phyloP scores from a whole-genome alignment of 2,329 filamentous ascomycete species.

The Blastomyces gilchristii region DNA sequence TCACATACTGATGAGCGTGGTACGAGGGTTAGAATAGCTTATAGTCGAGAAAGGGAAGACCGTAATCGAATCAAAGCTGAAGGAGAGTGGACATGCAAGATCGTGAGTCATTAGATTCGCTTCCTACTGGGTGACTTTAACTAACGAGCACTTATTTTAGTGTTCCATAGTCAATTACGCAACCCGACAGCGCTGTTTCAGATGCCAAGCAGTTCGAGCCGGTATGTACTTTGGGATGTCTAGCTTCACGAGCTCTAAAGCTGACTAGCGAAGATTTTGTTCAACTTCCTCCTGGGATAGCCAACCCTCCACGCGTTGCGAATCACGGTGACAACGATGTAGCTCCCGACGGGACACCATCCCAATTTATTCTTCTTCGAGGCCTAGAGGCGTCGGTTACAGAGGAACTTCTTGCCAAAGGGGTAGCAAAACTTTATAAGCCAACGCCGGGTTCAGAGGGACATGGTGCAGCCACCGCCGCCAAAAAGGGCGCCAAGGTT shows the following conservation, averaged over 20 bases:
- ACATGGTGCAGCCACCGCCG: conserved; percentile 28
- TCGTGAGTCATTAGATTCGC: conserved; percentile 29
- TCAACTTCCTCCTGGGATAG: conserved; percentile 21
- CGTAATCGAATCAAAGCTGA: conserved; percentile 39
- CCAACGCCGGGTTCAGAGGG: conserved; percentile 32
- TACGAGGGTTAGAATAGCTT: conserved; percentile 42
- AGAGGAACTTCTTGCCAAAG: conserved; percentile 62
- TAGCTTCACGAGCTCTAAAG: background rate
- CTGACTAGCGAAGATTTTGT: conserved; percentile 13
- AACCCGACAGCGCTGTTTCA: conserved; percentile 46
- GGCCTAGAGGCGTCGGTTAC: conserved; percentile 59
- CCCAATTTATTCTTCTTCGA: conserved; percentile 66
- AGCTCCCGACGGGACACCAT: conserved; percentile 49
- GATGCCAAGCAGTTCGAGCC: conserved; percentile 46
- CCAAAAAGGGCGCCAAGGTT: conserved; percentile 41
- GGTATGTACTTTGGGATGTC: conserved; percentile 31
- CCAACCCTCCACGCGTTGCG: conserved; percentile 34
- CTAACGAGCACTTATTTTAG: conserved; percentile 25
- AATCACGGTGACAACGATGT: conserved; percentile 48
- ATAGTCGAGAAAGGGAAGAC: conserved; percentile 45
- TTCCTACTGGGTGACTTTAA: background rate
- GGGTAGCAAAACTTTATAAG: conserved; percentile 63
- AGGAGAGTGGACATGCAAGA: conserved; percentile 48
- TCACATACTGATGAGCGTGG: conserved; percentile 31
- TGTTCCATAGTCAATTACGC: conserved; percentile 49